A percentile compares a stretch with the other conserved stretches of the same genome.
These are phyloP conservation scores for Chamaecyparis obtusa DNA, from an alignment of 75 land plant genomes.

Conservation along the genomic window DNA sequence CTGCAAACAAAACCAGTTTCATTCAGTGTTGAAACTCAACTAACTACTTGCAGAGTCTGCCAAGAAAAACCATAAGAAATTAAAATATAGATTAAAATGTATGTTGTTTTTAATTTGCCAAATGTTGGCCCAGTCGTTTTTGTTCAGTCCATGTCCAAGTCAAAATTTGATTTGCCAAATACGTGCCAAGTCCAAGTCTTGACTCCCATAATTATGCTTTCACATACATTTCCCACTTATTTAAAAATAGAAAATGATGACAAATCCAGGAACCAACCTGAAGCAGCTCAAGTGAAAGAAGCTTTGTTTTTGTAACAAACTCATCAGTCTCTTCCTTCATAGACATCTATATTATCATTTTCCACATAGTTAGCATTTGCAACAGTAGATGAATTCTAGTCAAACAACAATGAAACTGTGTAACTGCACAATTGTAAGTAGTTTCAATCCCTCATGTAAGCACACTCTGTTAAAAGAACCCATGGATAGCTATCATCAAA, in stretches of 20 bases:
- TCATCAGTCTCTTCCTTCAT: conserved; percentile 98
- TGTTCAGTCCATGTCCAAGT: neutral
- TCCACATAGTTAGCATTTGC: neutral
- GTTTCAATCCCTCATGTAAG: neutral
- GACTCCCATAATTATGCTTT: neutral
- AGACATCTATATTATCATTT: conserved; percentile 64
- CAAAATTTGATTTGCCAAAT: neutral
- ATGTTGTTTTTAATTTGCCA: neutral
- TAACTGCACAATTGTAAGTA: neutral
- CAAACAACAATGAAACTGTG: neutral
- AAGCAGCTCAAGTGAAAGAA: conserved; percentile 93
- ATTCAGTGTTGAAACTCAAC: neutral
- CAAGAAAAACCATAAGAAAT: neutral
- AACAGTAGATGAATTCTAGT: neutral
- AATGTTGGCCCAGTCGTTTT: neutral
- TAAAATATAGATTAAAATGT: neutral
- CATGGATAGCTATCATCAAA: conserved; percentile 9
- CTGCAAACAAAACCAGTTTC: conserved; percentile 35
- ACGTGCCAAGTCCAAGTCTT: neutral
- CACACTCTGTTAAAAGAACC: neutral
- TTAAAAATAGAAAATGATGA: neutral
- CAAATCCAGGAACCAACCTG: conserved; percentile 52
- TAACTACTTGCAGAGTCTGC: neutral
- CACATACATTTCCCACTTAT: neutral
- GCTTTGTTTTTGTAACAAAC: conserved; percentile 67